Percentiles rank a stretch among this genome's conserved stretches.
phyloP scores from a whole-genome alignment of 2,329 filamentous ascomycete species.

The Aspergillus novoparasiticus region DNA sequence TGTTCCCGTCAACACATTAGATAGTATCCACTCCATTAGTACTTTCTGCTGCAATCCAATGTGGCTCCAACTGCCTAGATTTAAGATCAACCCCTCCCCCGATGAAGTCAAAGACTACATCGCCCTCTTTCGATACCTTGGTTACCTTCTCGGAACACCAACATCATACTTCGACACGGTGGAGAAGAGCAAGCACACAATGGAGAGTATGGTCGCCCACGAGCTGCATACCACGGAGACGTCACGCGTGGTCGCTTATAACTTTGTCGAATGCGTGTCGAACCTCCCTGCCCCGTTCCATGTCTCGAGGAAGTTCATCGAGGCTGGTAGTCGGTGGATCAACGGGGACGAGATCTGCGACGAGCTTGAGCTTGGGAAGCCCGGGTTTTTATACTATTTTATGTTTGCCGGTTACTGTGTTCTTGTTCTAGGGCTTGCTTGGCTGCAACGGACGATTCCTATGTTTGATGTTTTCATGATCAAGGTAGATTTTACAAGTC shows the following conservation, averaged over 20 bases:
- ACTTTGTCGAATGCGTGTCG: slow-evolving; percentile 43
- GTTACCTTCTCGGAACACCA: slow-evolving; percentile 68
- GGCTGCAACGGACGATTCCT: slow-evolving; percentile 29
- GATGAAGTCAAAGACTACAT: slow-evolving; percentile 68
- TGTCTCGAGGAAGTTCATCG: slow-evolving; percentile 39
- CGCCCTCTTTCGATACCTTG: slow-evolving; percentile 73
- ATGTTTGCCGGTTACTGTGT: slow-evolving; percentile 28
- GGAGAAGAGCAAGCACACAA: slow-evolving; percentile 57
- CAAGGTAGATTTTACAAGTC: slow-evolving; percentile 20
- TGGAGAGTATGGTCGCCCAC: slow-evolving; percentile 54
- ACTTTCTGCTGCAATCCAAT: slow-evolving; percentile 68
- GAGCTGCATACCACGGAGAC: slow-evolving; percentile 39
- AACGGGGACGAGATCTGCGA: slow-evolving; percentile 45
- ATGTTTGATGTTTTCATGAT: slow-evolving; percentile 28
- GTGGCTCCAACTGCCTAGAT: slow-evolving; percentile 67
- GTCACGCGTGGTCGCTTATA: slow-evolving; percentile 39
- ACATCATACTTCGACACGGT: slow-evolving; percentile 60
- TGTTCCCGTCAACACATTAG: slow-evolving; percentile 72
- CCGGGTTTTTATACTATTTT: slow-evolving; percentile 24
- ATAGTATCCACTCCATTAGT: slow-evolving; percentile 69
- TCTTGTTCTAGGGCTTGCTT: slow-evolving; percentile 31
- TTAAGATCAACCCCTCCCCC: slow-evolving; percentile 64
- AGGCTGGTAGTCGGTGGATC: slow-evolving; percentile 41
- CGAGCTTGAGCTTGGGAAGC: slow-evolving; percentile 35
- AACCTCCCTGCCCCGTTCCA: slow-evolving; percentile 39